Evolutionary conservation across 768 basidiomycete genomes (phyloP).

Genomic region (Ephemerocybe angulata): DNA sequence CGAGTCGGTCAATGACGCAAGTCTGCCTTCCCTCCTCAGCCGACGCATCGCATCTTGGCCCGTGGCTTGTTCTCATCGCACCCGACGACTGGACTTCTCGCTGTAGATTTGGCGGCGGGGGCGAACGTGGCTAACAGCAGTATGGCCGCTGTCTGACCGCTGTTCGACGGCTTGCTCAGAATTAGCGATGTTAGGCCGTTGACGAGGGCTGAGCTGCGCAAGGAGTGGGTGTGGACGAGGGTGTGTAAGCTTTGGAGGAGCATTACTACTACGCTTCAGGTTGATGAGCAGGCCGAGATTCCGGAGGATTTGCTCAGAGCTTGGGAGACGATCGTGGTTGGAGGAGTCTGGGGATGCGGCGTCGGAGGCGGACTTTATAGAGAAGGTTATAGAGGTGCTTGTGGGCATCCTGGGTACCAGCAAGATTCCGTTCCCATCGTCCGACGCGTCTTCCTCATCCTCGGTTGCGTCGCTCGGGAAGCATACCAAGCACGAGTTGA

Average conservation of each 20-base stretch:
- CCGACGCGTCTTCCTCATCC: slow-evolving; percentile 7
- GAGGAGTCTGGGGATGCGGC: slow-evolving; percentile 37
- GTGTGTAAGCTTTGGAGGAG: slow-evolving; percentile 54
- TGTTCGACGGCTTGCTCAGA: slow-evolving; percentile 52
- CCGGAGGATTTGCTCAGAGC: slow-evolving; percentile 51
- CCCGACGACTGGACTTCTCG: slow-evolving; percentile 26
- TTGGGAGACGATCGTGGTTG: slow-evolving; percentile 11
- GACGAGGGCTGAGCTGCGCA: slow-evolving; percentile 52
- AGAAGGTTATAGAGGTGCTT: slow-evolving; percentile 40
- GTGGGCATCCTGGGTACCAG: slow-evolving; percentile 36
- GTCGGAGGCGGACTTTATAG: slow-evolving; percentile 30
- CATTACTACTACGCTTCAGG: slow-evolving; percentile 39
- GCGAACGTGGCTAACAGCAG: slow-evolving; percentile 26
- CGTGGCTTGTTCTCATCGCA: slow-evolving; percentile 52
- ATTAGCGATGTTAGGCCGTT: slow-evolving; percentile 55
- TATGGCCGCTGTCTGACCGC: slow-evolving; percentile 42
- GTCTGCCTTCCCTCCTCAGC: neutral
- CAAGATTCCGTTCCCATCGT: slow-evolving; percentile 16
- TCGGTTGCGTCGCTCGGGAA: slow-evolving; percentile 14
- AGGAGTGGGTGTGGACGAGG: slow-evolving; percentile 49
- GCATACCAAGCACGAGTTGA: slow-evolving; percentile 46
- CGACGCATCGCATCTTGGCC: slow-evolving; percentile 43
- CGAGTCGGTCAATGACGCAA: slow-evolving; percentile 51
- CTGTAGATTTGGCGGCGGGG: slow-evolving; percentile 11
- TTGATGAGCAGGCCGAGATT: slow-evolving; percentile 39